Base-by-base conservation (phyloP, 441 rosid genomes). In the Populus hybrid region DNA sequence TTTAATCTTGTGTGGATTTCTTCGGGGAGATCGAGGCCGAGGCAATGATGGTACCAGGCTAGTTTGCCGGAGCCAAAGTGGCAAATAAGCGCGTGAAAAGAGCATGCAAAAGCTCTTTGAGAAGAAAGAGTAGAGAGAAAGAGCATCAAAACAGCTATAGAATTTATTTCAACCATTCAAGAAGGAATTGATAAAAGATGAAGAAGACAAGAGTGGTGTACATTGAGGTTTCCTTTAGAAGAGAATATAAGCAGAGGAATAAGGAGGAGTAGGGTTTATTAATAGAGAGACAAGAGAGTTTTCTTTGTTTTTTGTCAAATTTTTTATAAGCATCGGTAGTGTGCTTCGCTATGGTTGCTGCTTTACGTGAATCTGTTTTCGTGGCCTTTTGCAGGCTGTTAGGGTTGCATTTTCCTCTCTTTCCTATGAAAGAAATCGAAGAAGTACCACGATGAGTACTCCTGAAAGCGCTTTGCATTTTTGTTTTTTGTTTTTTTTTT, bases 11-110 rank as follows among this genome's bases (percentile, higher is more conserved):
- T 64, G 23, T 7, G 42, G 26, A 21, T 19, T 70, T 19, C 40
- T 14, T 23, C 14, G 46, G 46, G 26, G 16, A 30, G 16, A 30
- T 75, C 94, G 79, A 88, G 80, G 82, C 97, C 92, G 67, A 87
- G 78, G 91, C 97, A 90, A 85, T 90, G 92, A 64, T 81, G 85
- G 89, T 91, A 88, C 98, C 97, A 90, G 89, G 88, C 91, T 75
- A 88, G 88, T 79, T 88, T 90, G 92, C 94, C 85, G 67, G 94
- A 91, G 21, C 91, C 94, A 80, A 91, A 93, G 16, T 92, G 82
- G 84, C 85, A 90, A 81, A 86, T 84, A 76, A 46, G 53, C 18
- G 85, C 24, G 80, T 73, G 70, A 23, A 21, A 40, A 19, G 70
- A 26, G 70, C 63, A 74, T 76, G 64, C 78, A 6, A 70, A 7